Base-by-base conservation (phyloP, 1,284 basidiomycete species). In the Trichosporon asahii region DNA sequence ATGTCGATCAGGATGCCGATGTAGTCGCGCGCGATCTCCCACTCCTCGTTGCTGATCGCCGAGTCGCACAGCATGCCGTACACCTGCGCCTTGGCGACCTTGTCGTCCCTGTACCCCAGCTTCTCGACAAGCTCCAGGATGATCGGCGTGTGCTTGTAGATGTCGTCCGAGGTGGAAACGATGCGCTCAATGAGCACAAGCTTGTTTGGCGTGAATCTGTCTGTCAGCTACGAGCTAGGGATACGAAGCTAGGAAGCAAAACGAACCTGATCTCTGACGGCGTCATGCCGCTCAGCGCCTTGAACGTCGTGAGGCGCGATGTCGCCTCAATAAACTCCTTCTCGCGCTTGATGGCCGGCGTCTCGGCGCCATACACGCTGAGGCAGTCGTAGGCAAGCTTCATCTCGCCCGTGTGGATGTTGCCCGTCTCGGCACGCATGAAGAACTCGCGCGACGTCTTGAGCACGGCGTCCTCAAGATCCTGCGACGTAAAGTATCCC, bases 321-420 rank as follows among this genome's bases (percentile, higher is more conserved):
- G 95, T 98, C 1, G 95, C 95, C 85, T 97, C 94, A 73, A 98
- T 96, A 81, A 97, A 97, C 72, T 94, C 91, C 70, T 90, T 90
- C 80, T 97, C 93, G 73, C 85, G 86, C 14, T 82, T 76, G 68
- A 95, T 87, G 0, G 85, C 85, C 9, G 89, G 86, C 0, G 93
- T 90, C 12, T 85, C 81, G 3, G 85, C 89, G 2, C 96, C 91
- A 57, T 89, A 85, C 66, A 97, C 86, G 76, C 95, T 96, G 73
- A 37, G 15, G 60, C 94, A 96, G 70, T 96, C 93, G 81, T 95
- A 95, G 0, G 95, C 95, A 49, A 94, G 85, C 82, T 94, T 95
- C 94, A 98, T 97, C 66, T 95, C 93, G 5, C 94, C 94, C 64
- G 89, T 88, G 75, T 94, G 91, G 78, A 94, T 91, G 78, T 97